Conservation (phyloP, 768 basidiomycete species). For the Rhodotorula graminis region DNA sequence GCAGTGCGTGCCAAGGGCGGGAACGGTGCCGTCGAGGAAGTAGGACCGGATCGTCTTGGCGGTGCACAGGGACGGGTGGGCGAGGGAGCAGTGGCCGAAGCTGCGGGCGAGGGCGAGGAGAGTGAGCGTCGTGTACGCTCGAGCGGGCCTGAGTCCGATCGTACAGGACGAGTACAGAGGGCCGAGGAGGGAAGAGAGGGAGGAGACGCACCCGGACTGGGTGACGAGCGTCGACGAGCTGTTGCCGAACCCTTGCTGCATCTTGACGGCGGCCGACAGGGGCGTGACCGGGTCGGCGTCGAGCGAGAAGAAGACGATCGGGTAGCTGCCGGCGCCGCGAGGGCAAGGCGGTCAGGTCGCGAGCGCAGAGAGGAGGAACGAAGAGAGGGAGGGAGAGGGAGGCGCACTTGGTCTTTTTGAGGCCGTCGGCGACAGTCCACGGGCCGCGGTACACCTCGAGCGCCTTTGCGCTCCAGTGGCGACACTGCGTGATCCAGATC, state of each 20-base stretch:
- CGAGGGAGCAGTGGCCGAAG: constrained; percentile 37
- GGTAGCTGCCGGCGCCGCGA: not conserved
- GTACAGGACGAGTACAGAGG: too few relatives aligned
- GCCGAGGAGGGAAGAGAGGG: too few relatives aligned
- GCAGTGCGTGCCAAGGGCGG: constrained; percentile 26
- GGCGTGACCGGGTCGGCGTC: constrained; percentile 41
- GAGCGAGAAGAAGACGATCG: constrained; percentile 33
- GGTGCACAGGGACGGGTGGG: constrained; percentile 38
- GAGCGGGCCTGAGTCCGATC: too few relatives aligned
- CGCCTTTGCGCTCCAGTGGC: constrained; percentile 24
- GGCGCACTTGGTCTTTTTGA: constrained; percentile 36
- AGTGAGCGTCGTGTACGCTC: too few relatives aligned
- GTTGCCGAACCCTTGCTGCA: constrained; percentile 27
- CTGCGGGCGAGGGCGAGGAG: not conserved
- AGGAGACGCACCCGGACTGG: constrained; percentile 23
- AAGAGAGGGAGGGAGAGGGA: not conserved
- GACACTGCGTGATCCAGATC: constrained; percentile 28
- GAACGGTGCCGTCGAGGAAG: constrained; percentile 34
- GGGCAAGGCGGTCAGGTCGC: not conserved
- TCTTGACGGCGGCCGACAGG: constrained; percentile 17
- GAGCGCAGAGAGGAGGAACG: too few relatives aligned
- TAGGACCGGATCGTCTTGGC: constrained; percentile 25
- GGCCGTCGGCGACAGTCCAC: constrained; percentile 29
- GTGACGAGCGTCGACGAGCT: constrained; percentile 32
- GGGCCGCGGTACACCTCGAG: constrained; percentile 30